Conservation (phyloP, 2,329 filamentous ascomycete species). For the Botryotinia narcissicola region DNA sequence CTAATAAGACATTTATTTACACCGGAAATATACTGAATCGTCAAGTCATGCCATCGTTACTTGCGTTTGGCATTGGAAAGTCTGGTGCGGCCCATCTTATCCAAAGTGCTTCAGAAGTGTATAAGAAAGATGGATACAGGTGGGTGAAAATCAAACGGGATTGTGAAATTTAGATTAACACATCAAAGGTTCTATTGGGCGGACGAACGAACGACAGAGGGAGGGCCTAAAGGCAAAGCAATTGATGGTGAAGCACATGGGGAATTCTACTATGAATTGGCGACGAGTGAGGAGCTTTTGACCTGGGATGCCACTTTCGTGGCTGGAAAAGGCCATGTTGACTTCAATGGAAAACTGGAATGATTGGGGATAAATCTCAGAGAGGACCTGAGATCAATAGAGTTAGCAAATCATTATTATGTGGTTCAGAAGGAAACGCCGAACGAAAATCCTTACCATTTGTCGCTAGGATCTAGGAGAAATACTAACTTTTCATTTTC, state of each 20-base stretch:
- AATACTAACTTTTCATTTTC: background rate
- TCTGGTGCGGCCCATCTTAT: slow-evolving; percentile 40
- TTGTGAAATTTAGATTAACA: background rate
- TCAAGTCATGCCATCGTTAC: slow-evolving; percentile 33
- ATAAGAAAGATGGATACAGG: slow-evolving; percentile 40
- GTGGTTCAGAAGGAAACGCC: background rate
- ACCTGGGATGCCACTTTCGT: slow-evolving; percentile 49
- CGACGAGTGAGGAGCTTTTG: slow-evolving; percentile 41
- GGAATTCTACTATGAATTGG: slow-evolving; percentile 43
- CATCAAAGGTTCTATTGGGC: slow-evolving; percentile 48
- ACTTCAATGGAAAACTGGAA: slow-evolving; percentile 21
- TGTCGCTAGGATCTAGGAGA: too few relatives aligned
- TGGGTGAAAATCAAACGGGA: slow-evolving; percentile 26
- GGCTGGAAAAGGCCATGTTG: slow-evolving; percentile 36
- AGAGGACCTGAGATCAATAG: background rate
- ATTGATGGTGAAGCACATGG: slow-evolving; percentile 45
- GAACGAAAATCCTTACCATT: background rate
- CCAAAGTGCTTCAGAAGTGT: slow-evolving; percentile 38
- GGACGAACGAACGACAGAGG: slow-evolving; percentile 48
- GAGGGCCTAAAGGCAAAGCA: slow-evolving; percentile 32
- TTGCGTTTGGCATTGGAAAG: slow-evolving; percentile 44
- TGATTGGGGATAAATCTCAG: background rate
- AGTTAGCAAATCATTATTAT: background rate
- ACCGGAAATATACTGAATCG: slow-evolving; percentile 45
- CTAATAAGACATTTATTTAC: slow-evolving; percentile 45